Percentiles rank a stretch among this genome's conserved stretches.
These are phyloP conservation scores for Aureobasidium sp. DNA, from an alignment of 2,329 filamentous ascomycete genomes.

Conservation along the genomic window DNA sequence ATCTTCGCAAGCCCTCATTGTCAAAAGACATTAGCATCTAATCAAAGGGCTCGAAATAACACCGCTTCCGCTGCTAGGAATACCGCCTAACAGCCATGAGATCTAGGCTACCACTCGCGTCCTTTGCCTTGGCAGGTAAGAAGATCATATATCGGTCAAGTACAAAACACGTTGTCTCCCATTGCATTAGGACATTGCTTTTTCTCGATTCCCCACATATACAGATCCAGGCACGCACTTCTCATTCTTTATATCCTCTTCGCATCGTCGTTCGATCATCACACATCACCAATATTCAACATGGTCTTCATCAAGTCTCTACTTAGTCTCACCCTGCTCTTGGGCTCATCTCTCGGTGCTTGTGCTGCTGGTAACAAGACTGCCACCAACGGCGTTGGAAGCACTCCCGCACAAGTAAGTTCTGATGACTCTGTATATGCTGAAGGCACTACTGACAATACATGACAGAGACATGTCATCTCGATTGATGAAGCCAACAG, in stretches of 20 bases:
- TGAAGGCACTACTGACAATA: constrained; percentile 17
- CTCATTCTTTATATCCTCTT: background rate
- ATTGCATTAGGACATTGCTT: background rate
- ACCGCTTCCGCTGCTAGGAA: background rate
- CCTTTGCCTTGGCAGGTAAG: constrained; percentile 1
- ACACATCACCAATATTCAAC: background rate
- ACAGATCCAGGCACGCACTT: background rate
- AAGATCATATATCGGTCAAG: background rate
- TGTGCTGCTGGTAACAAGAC: constrained; percentile 12
- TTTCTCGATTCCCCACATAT: background rate
- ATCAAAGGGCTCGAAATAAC: background rate
- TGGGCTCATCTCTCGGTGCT: constrained; percentile 5
- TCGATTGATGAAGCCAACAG: constrained; percentile 28
- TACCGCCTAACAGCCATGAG: background rate
- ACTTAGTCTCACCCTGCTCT: constrained; percentile 4
- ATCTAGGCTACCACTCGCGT: background rate
- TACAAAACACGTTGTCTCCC: constrained; percentile 15
- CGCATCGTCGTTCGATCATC: background rate
- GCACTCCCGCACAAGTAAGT: constrained; percentile 13
- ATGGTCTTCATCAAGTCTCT: constrained; percentile 16
- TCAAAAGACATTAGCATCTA: background rate
- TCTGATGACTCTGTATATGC: background rate
- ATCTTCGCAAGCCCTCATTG: constrained; percentile 3
- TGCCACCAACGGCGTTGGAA: constrained; percentile 20
- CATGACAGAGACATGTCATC: constrained; percentile 31